These are phyloP conservation scores for Blastobotrys chiropterorum DNA, from an alignment of 805 yeast species.

Conservation along the genomic window DNA sequence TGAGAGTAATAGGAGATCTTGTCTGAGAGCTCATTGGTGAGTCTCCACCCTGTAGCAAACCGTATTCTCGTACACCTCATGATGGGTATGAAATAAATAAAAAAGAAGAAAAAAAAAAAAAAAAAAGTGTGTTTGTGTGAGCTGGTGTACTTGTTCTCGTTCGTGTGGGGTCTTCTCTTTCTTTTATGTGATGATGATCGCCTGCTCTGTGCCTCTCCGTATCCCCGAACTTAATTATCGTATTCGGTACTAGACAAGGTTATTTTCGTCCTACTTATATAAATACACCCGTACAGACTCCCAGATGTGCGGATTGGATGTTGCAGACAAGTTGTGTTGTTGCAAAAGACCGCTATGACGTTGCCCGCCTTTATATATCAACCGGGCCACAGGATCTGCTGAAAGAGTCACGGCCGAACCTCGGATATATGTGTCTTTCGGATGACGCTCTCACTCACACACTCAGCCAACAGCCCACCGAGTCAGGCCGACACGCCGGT, in stretches of 20 bases:
- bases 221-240: background rate
- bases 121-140: background rate
- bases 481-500: no score
- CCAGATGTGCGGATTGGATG: no score
- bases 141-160: background rate
- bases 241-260: background rate
- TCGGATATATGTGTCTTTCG: background rate
- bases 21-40: constrained; percentile 41
- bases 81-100: background rate
- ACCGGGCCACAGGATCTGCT: background rate
- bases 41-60: constrained; percentile 24
- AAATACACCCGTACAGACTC: background rate
- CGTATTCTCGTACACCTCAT: constrained; percentile 6
- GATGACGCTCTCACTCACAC: no score
- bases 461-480: no score
- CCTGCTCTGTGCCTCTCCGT: background rate
- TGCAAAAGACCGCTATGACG: no score
- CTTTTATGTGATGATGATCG: background rate
- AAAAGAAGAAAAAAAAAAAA: constrained; percentile 4
- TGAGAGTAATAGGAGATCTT: constrained; percentile 60
- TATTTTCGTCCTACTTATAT: background rate
- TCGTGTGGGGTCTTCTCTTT: background rate
- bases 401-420: background rate
- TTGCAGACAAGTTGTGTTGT: no score
- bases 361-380: background rate